phyloP scores from a whole-genome alignment of 768 basidiomycete species.

The Serendipita vermifera region DNA sequence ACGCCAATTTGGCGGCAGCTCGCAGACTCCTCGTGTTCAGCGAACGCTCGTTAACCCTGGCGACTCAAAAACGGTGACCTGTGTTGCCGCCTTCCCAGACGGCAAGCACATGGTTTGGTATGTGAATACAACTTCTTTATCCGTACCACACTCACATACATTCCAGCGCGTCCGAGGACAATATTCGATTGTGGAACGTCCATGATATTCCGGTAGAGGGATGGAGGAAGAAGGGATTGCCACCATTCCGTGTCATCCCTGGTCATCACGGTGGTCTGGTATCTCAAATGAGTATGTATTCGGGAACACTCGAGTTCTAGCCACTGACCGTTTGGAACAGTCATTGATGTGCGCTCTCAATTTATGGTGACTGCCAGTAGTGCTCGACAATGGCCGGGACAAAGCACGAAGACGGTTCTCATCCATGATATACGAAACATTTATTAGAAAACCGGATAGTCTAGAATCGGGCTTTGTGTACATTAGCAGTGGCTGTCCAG shows the following conservation, averaged over 20 bases:
- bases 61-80: constrained; percentile 85
- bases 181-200: constrained; percentile 87
- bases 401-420: constrained; percentile 78
- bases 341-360: constrained; percentile 69
- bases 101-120: constrained; percentile 85
- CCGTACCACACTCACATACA: not conserved
- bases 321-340: constrained; percentile 30
- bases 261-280: constrained; percentile 93
- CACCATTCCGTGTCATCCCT: constrained; percentile 41
- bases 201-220: constrained; percentile 44
- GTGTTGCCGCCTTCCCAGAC: constrained; percentile 84
- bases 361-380: constrained; percentile 89
- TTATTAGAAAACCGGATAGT: not conserved
- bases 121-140: constrained; percentile 22
- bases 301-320: not conserved
- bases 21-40: constrained; percentile 61
- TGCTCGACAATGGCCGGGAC: constrained; percentile 88
- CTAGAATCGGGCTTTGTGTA: no score
- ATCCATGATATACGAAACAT: constrained; percentile 58
- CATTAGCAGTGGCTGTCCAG: no score
- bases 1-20: constrained; percentile 56
- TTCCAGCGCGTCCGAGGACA: constrained; percentile 76
- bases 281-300: constrained; percentile 74
- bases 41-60: constrained; percentile 75
- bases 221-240: constrained; percentile 2